These are phyloP conservation scores for Phytophthora agathidicida DNA, from an alignment of 352 stramenopile genomes.

Conservation along the genomic window DNA sequence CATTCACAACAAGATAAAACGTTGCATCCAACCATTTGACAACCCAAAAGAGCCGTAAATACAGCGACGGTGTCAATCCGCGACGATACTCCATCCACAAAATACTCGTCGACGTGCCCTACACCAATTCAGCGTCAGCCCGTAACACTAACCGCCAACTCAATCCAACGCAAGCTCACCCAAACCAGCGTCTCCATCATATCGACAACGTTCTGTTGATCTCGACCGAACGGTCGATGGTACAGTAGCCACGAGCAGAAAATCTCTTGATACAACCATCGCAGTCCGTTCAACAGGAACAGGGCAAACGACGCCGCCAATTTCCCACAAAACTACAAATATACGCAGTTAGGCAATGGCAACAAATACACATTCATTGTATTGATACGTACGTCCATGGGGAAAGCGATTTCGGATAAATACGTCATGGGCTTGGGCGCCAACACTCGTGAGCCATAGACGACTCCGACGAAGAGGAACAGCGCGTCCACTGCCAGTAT, in stretches of 20 bases:
- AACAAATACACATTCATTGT: background rate
- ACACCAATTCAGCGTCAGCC: background rate
- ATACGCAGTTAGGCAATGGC: slow-evolving; percentile 1
- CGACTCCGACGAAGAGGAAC: slow-evolving; percentile 59
- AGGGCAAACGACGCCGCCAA: slow-evolving; percentile 52
- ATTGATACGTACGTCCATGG: slow-evolving; percentile 47
- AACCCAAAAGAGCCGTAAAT: slow-evolving; percentile 69
- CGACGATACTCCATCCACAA: slow-evolving; percentile 85
- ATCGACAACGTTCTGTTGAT: slow-evolving; percentile 44
- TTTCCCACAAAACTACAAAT: slow-evolving; percentile 66
- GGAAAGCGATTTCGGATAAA: slow-evolving; percentile 78
- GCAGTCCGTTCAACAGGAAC: slow-evolving; percentile 51
- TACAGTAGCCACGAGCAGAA: slow-evolving; percentile 47
- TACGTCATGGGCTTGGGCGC: slow-evolving; percentile 72
- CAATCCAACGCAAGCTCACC: slow-evolving; percentile 29
- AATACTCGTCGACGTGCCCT: slow-evolving; percentile 54
- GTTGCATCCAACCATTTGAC: slow-evolving; percentile 59
- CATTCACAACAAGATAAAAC: slow-evolving; percentile 49
- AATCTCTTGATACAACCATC: slow-evolving; percentile 57
- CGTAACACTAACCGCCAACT: background rate
- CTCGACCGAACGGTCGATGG: slow-evolving; percentile 28
- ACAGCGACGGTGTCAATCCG: slow-evolving; percentile 54
- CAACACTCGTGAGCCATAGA: slow-evolving; percentile 61
- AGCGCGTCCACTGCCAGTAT: slow-evolving; percentile 41
- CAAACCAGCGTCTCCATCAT: slow-evolving; percentile 68